Evolutionary conservation across 352 stramenopile species (phyloP).

Genomic region (Peronosclerospora sorghi): DNA sequence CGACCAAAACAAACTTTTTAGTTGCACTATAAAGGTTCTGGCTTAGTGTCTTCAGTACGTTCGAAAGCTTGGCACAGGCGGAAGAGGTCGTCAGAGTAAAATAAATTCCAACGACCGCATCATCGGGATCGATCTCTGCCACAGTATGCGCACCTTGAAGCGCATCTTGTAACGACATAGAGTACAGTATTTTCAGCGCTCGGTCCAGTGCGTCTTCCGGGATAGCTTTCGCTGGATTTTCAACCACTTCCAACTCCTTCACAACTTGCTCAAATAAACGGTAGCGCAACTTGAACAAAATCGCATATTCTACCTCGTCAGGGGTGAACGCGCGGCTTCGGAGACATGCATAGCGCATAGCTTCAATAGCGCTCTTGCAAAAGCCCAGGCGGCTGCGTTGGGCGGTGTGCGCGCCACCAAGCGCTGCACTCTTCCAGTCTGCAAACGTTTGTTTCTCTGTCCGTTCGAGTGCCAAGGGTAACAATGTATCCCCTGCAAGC

Average conservation of each 20-base stretch:
- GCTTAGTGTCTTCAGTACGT: slow-evolving; percentile 35
- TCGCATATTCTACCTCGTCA: slow-evolving; percentile 50
- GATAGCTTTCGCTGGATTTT: slow-evolving; percentile 43
- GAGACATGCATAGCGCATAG: slow-evolving; percentile 58
- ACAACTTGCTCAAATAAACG: slow-evolving; percentile 51
- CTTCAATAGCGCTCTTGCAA: slow-evolving; percentile 76
- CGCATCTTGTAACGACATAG: slow-evolving; percentile 59
- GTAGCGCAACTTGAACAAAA: slow-evolving; percentile 64
- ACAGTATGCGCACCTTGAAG: slow-evolving; percentile 60
- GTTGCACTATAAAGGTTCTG: slow-evolving; percentile 25
- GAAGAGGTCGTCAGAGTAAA: slow-evolving; percentile 42
- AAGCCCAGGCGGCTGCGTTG: slow-evolving; percentile 70
- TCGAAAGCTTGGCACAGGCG: slow-evolving; percentile 45
- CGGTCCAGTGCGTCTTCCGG: slow-evolving; percentile 35
- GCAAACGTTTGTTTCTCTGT: slow-evolving; percentile 12
- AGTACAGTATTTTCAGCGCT: slow-evolving; percentile 44
- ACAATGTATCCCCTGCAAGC: slow-evolving; percentile 60
- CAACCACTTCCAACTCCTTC: slow-evolving; percentile 36
- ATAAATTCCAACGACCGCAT: slow-evolving; percentile 65
- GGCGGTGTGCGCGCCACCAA: slow-evolving; percentile 38
- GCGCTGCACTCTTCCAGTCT: slow-evolving; percentile 20
- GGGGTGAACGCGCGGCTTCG: slow-evolving; percentile 41
- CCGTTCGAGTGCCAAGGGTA: slow-evolving; percentile 42
- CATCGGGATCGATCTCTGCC: slow-evolving; percentile 32
- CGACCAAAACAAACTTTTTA: slow-evolving; percentile 57